Conservation (phyloP, 179 eudicot genomes). For the Corrigiola litoralis region DNA sequence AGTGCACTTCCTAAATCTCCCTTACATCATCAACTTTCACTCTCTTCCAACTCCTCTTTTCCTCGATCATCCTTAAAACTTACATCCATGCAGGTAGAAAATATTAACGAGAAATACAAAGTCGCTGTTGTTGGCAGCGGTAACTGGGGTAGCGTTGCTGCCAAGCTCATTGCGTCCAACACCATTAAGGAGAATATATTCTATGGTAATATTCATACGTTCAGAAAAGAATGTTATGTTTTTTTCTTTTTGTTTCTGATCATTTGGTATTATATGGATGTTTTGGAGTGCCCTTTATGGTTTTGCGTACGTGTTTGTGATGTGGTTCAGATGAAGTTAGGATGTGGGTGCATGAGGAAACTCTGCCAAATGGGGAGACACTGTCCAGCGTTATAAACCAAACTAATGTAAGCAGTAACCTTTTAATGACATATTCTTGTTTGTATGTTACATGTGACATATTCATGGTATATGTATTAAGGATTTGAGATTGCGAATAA, state of each 20-base stretch:
- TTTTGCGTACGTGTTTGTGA: slow-evolving; percentile 14
- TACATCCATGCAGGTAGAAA: slow-evolving; percentile 10
- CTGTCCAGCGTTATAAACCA: slow-evolving; percentile 65
- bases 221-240: not conserved
- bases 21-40: not conserved
- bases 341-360: slow-evolving; percentile 98
- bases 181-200: slow-evolving; percentile 48
- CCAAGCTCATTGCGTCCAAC: slow-evolving; percentile 91
- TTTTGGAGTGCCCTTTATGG: not conserved
- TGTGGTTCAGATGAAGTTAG: slow-evolving; percentile 80
- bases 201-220: slow-evolving; percentile 44
- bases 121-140: slow-evolving; percentile 85
- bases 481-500: not conserved
- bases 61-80: not conserved
- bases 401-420: slow-evolving; percentile 45
- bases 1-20: not conserved
- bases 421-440: not conserved
- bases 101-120: slow-evolving; percentile 8
- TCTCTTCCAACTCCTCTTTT: not conserved
- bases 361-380: slow-evolving; percentile 62
- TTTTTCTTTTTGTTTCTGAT: not conserved
- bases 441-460: not conserved
- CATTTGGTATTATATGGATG: not conserved
- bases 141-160: slow-evolving; percentile 98
- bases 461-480: not conserved